These are phyloP conservation scores for Pleurostoma richardsiae DNA, from an alignment of 2,329 filamentous ascomycete species.

Conservation along the genomic window DNA sequence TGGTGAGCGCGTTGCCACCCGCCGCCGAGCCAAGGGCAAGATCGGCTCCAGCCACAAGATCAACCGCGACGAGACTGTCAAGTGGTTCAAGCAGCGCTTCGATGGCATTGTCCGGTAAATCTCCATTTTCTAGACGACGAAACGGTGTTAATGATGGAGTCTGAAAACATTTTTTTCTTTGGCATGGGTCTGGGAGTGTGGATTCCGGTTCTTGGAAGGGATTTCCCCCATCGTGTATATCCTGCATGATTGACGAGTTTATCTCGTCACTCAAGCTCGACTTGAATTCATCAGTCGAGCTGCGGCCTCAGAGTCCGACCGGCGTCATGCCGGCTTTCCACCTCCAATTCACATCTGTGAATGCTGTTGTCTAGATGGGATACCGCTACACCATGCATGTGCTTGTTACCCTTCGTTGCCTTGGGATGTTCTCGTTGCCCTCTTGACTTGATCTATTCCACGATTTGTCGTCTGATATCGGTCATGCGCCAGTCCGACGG, in stretches of 20 bases:
- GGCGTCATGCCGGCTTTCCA: conserved; percentile 60
- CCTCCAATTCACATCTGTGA: too few relatives aligned
- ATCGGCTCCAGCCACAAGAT: conserved; percentile 90
- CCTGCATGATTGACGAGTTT: conserved; percentile 34
- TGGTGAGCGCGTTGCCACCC: conserved; percentile 95
- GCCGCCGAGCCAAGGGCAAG: conserved; percentile 80
- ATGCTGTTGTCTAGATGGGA: too few relatives aligned
- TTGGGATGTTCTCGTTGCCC: too few relatives aligned
- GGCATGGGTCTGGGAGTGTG: conserved; percentile 11
- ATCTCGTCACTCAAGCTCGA: conserved; percentile 46
- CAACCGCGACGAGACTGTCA: conserved; percentile 91
- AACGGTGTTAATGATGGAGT: conserved; percentile 18
- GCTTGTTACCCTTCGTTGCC: too few relatives aligned
- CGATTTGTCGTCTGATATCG: too few relatives aligned
- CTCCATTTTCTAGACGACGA: conserved; percentile 12
- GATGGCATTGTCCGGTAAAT: conserved; percentile 98
- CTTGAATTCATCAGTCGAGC: conserved; percentile 51
- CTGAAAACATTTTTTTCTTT: neutral
- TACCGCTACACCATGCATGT: too few relatives aligned
- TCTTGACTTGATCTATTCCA: too few relatives aligned
- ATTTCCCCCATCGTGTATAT: conserved; percentile 31
- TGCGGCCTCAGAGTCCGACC: conserved; percentile 71
- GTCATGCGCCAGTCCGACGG: too few relatives aligned
- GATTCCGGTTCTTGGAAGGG: conserved; percentile 14
- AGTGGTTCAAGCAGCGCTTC: conserved; percentile 91